A percentile compares a stretch with the other conserved stretches of the same genome.
Conservation (phyloP, 2,329 filamentous ascomycete genomes). For the Epichloe hybrida region DNA sequence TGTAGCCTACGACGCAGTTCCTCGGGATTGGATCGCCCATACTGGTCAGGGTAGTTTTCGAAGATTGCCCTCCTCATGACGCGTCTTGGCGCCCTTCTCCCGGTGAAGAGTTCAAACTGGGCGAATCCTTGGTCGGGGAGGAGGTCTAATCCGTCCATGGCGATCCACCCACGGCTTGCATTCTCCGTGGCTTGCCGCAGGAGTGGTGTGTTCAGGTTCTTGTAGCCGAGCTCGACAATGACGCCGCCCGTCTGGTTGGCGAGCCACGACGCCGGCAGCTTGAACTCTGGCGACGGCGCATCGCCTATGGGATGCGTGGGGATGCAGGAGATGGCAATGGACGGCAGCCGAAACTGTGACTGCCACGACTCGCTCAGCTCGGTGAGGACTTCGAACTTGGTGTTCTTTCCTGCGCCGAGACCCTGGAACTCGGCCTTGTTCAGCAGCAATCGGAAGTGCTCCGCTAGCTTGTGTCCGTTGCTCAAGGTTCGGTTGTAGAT, state of each 20-base stretch:
- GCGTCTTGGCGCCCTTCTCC: slow-evolving; percentile 35
- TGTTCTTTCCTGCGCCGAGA: slow-evolving; percentile 28
- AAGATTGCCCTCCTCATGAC: slow-evolving; percentile 57
- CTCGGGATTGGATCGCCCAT: slow-evolving; percentile 25
- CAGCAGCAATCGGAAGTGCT: slow-evolving; percentile 52
- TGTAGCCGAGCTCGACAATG: slow-evolving; percentile 62
- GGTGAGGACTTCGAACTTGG: slow-evolving; percentile 44
- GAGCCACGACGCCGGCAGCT: slow-evolving; percentile 56
- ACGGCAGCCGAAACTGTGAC: slow-evolving; percentile 45
- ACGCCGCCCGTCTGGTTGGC: slow-evolving; percentile 62
- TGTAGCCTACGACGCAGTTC: slow-evolving; percentile 23
- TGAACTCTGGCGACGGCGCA: slow-evolving; percentile 53
- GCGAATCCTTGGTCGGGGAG: slow-evolving; percentile 69
- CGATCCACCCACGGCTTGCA: slow-evolving; percentile 53
- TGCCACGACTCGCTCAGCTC: slow-evolving; percentile 53
- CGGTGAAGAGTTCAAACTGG: slow-evolving; percentile 71
- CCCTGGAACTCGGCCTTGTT: slow-evolving; percentile 28
- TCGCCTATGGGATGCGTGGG: slow-evolving; percentile 55
- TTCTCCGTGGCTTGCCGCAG: slow-evolving; percentile 51
- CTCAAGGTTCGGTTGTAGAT: slow-evolving; percentile 57
- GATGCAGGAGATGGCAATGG: slow-evolving; percentile 65
- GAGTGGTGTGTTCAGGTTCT: slow-evolving; percentile 58
- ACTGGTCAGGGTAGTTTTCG: slow-evolving; percentile 28
- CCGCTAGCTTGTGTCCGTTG: slow-evolving; percentile 52
- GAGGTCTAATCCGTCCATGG: slow-evolving; percentile 63